Evolutionary conservation across 345 rosid genomes (phyloP).

Genomic region (Cardamine resedifolia): DNA sequence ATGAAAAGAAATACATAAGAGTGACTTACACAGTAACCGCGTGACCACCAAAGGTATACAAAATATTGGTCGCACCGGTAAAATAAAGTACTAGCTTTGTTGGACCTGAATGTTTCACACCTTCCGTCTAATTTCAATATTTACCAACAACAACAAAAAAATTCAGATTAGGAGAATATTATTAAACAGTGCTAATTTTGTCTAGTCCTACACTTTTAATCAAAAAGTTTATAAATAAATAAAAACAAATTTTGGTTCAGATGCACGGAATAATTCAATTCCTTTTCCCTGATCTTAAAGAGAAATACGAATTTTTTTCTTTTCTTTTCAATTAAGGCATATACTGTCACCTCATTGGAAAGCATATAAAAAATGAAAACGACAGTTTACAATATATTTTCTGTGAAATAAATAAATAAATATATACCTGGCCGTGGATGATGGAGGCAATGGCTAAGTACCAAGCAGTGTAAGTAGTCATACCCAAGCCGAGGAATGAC

Average conservation of each 20-base stretch:
- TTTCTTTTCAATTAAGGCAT: neutral
- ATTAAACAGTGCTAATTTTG: constrained; percentile 3
- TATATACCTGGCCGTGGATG: constrained; percentile 72
- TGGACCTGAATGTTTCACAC: constrained; percentile 77
- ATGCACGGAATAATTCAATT: constrained; percentile 24
- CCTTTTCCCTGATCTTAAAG: constrained; percentile 19
- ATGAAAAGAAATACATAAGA: neutral
- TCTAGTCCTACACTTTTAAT: neutral
- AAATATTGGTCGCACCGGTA: constrained; percentile 98
- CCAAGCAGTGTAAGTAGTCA: constrained; percentile 99
- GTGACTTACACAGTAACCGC: constrained; percentile 95
- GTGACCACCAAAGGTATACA: constrained; percentile 98
- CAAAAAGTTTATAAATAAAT: neutral
- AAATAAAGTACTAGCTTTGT: constrained; percentile 84
- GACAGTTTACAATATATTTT: constrained; percentile 19
- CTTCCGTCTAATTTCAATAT: constrained; percentile 45
- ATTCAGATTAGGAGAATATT: neutral
- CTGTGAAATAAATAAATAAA: neutral
- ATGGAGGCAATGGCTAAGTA: constrained; percentile 80
- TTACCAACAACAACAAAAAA: neutral
- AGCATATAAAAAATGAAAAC: constrained; percentile 34
- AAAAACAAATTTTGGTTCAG: constrained; percentile 16
- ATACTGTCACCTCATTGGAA: constrained; percentile 38
- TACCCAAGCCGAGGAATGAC: constrained; percentile 96
- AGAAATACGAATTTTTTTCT: constrained; percentile 19